Evolutionary conservation across 768 basidiomycete genomes (phyloP), one percentile per base, ranked within the genome.

Genomic region (Brasilioporus rufonigricans): DNA sequence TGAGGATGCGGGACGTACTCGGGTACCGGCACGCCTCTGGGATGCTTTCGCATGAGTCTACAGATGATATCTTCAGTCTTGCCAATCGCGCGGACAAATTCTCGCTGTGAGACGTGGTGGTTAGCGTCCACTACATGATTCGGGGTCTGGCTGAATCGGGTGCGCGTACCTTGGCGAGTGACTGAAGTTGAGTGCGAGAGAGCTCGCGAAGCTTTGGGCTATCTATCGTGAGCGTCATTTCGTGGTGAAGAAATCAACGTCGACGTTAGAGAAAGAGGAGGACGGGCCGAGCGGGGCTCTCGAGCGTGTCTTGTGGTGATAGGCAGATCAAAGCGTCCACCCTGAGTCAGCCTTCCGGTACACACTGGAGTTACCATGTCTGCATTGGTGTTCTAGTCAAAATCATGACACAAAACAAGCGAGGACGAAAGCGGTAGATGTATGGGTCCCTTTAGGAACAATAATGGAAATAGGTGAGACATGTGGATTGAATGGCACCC

Each of bases 61-160:
- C 55, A 54, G 39, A 70, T 65, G 23, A 68, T 71, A 4, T 61
- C 61, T 52, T 64, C 70, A 1, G 60, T 68, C 57, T 67, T 68
- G 3, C 59, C 66, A 18, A 64, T 52, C 0, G 66, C 68, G n/a
- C 60, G 60, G 19, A 71, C 33, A 13, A 54, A 41, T 53, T 71
- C 63, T 59, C 55, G 52, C 70, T 71, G 44, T 1, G 45, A 23
- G 31, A 36, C 29, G 21, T 2, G 44, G 24, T 19, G n/a, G 36
- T 50, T 3, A 61, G 43, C 13, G 19, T 47, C 13, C 12, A 23
- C 11, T 1, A 14, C 16, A 12, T 1, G 8, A 29, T 10, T n/a
- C n/a, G 36, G 18, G 18, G 1, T 19, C 19, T 1, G 11, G 18
- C 7, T 36, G 39, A 14, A 27, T n/a, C 9, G 29, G 44, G 10